A percentile compares a stretch with the other conserved stretches of the same genome.
These are phyloP conservation scores for Boletus rubroflammeus DNA, from an alignment of 768 basidiomycete genomes.

Conservation along the genomic window DNA sequence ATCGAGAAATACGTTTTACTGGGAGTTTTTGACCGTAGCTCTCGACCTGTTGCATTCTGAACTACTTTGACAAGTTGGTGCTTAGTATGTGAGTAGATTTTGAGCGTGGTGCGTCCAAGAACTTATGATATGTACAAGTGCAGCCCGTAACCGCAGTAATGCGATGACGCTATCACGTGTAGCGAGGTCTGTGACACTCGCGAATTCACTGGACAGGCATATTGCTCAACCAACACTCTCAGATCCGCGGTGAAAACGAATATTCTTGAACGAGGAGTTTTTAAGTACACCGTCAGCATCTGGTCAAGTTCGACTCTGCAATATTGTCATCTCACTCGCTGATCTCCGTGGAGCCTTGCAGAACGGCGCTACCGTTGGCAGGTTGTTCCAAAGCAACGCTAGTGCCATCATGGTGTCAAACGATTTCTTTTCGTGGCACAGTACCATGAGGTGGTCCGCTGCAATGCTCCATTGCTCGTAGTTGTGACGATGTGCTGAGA, in stretches of 20 bases:
- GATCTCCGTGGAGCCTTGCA: not conserved
- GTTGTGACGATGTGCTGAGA: not conserved
- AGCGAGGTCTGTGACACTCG: not conserved
- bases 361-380: not conserved
- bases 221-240: not conserved
- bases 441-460: not conserved
- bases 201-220: too few species aligned
- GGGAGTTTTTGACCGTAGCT: conserved; percentile 54
- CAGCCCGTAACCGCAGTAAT: not conserved
- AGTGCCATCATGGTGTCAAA: not conserved
- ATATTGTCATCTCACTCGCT: not conserved
- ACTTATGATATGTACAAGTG: not conserved
- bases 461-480: not conserved
- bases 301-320: not conserved
- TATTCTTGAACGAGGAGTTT: not conserved
- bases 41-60: conserved; percentile 17
- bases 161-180: conserved; percentile 1
- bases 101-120: not conserved
- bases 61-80: not conserved
- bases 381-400: not conserved
- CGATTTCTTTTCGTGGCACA: not conserved
- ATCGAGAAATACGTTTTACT: conserved; percentile 33
- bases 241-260: not conserved
- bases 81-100: not conserved
- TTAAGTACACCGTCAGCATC: not conserved